A percentile compares a stretch with the other conserved stretches of the same genome.
These are phyloP conservation scores for Sclerotinia subarctica DNA, from an alignment of 2,329 filamentous ascomycete genomes.

Conservation along the genomic window DNA sequence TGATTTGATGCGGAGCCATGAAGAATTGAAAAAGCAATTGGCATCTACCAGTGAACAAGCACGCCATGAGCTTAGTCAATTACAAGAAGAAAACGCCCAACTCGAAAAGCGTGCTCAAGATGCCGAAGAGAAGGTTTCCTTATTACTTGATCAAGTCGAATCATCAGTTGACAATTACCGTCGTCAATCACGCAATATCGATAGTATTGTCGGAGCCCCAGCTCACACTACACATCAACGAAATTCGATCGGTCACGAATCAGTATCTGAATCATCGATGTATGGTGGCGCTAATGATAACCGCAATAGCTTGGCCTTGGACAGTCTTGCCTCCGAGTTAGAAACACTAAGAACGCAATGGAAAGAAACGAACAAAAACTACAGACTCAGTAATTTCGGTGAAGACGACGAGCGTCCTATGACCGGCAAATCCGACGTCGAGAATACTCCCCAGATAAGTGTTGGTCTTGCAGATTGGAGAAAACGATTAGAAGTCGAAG, in stretches of 20 bases:
- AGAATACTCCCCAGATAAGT: slow-evolving; percentile 54
- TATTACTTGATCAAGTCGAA: slow-evolving; percentile 92
- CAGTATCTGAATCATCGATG: slow-evolving; percentile 57
- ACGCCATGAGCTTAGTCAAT: slow-evolving; percentile 69
- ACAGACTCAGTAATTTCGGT: slow-evolving; percentile 83
- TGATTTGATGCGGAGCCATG: slow-evolving; percentile 53
- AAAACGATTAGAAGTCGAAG: slow-evolving; percentile 63
- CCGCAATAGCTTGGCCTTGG: slow-evolving; percentile 69
- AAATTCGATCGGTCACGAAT: slow-evolving; percentile 46
- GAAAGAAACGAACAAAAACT: slow-evolving; percentile 95
- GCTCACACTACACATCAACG: slow-evolving; percentile 39
- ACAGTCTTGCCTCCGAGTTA: slow-evolving; percentile 87
- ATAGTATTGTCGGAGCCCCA: slow-evolving; percentile 47
- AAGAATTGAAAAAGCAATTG: slow-evolving; percentile 56
- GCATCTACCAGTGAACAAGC: slow-evolving; percentile 51
- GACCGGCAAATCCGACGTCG: slow-evolving; percentile 36
- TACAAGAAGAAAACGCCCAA: slow-evolving; percentile 76
- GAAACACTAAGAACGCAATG: slow-evolving; percentile 88
- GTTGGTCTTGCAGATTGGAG: slow-evolving; percentile 78
- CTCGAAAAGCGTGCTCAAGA: slow-evolving; percentile 83
- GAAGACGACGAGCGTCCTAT: slow-evolving; percentile 58
- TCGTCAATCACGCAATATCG: slow-evolving; percentile 63
- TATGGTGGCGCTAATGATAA: slow-evolving; percentile 44
- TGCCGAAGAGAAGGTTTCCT: slow-evolving; percentile 87
- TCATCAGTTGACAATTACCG: slow-evolving; percentile 92